phyloP scores from a whole-genome alignment of 2,329 filamentous ascomycete genomes.

The Talaromyces verruculosus region DNA sequence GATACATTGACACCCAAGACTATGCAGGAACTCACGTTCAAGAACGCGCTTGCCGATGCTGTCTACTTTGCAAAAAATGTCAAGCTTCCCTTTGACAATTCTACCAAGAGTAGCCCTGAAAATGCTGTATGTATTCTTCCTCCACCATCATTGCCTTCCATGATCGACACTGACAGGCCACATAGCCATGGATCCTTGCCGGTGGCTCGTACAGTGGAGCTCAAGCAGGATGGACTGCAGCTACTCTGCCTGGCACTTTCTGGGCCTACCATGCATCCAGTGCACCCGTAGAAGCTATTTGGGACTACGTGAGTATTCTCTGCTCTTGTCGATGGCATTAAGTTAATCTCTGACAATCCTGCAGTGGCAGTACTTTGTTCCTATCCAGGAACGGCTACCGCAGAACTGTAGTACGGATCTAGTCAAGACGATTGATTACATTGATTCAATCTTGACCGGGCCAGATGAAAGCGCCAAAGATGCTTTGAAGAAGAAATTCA shows the following conservation, averaged over 20 bases:
- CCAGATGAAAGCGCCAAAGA: constrained; percentile 46
- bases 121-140: constrained; percentile 8
- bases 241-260: constrained; percentile 55
- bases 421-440: constrained; percentile 52
- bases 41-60: constrained; percentile 56
- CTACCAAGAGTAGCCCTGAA: constrained; percentile 16
- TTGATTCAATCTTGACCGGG: constrained; percentile 52
- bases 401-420: constrained; percentile 59
- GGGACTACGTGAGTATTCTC: constrained; percentile 47
- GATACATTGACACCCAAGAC: constrained; percentile 53
- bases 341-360: background rate
- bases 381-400: constrained; percentile 59
- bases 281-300: constrained; percentile 57
- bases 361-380: constrained; percentile 58
- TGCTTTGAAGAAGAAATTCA: constrained; percentile 55
- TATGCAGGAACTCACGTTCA: constrained; percentile 55
- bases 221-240: constrained; percentile 57
- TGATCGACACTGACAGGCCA: background rate
- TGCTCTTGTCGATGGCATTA: background rate
- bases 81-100: constrained; percentile 53
- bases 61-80: constrained; percentile 56
- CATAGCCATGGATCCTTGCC: constrained; percentile 55
- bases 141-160: background rate
- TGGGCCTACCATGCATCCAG: constrained; percentile 61
- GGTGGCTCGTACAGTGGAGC: constrained; percentile 61